These are phyloP conservation scores for Biscogniauxia sp. DNA, from an alignment of 2,329 filamentous ascomycete genomes.

Conservation along the genomic window DNA sequence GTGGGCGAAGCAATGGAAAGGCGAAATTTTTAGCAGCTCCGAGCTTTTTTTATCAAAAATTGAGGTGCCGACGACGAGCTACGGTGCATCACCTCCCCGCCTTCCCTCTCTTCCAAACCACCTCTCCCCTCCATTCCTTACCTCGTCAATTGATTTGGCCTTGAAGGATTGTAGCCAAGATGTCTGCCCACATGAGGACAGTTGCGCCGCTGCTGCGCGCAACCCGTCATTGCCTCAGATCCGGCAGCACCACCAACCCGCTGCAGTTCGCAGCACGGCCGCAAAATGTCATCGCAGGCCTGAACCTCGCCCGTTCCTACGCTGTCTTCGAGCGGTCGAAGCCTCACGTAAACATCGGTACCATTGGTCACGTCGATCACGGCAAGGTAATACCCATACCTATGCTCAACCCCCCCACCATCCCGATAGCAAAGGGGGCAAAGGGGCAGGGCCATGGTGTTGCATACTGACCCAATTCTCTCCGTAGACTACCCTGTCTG, in stretches of 20 bases:
- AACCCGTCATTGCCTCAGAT: slow-evolving; percentile 70
- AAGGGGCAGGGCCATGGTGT: too few species aligned
- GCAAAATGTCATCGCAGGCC: slow-evolving; percentile 61
- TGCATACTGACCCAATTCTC: slow-evolving; percentile 15
- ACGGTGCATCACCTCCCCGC: background rate
- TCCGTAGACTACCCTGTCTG: slow-evolving; percentile 87
- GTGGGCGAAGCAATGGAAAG: background rate
- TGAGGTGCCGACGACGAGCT: background rate
- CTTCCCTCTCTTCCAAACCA: slow-evolving; percentile 7
- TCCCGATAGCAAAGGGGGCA: too few species aligned
- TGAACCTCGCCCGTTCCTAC: slow-evolving; percentile 65
- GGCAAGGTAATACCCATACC: slow-evolving; percentile 69
- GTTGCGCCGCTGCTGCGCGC: slow-evolving; percentile 78
- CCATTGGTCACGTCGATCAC: slow-evolving; percentile 99
- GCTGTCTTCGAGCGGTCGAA: slow-evolving; percentile 83
- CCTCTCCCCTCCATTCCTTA: background rate
- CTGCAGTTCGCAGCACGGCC: slow-evolving; percentile 67
- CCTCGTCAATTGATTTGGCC: slow-evolving; percentile 12
- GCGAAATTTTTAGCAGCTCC: background rate
- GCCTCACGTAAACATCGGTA: slow-evolving; percentile 99
- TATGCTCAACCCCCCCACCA: background rate
- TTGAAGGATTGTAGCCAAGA: slow-evolving; percentile 44
- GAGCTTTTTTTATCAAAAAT: background rate
- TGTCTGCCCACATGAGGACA: slow-evolving; percentile 79
- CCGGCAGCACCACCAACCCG: slow-evolving; percentile 68